Base-by-base conservation (phyloP, 1,284 basidiomycete genomes). In the Prillingera fragicola region DNA sequence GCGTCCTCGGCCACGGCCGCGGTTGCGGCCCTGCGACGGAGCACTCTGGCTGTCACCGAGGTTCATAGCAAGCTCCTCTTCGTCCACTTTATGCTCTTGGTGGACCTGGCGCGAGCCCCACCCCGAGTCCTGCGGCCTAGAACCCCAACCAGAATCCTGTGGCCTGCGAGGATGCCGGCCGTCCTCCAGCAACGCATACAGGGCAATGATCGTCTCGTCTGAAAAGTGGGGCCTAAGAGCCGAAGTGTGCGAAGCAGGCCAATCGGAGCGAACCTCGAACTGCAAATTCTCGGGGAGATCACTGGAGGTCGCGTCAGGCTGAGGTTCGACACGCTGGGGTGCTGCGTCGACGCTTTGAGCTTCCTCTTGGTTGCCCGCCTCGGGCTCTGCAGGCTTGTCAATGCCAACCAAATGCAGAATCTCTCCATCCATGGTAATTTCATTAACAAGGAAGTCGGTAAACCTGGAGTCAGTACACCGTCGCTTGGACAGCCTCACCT, bases 381-480 rank as follows among this genome's bases (percentile, higher is more conserved):
- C 70, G 17, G 17, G 17, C 8, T 26, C 25, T 4, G 14, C 25
- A 23, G 37, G 27, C 37, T 66, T 80, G 33, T 72, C 78, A 31
- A 95, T 77, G 36, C 82, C 80, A 60, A 84, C 84, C 28, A 95
- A 65, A 61, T 86, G 84, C 8, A 91, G 73, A 4, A 87, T 82
- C 48, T 85, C 79, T 31, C 83, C 78, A 52, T 86, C 81, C 44
- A 82, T 76, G 56, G 87, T 81, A 33, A 96, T 83, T 71, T 96
- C 91, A 62, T 80, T 85, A 21, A 96, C 91, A 53, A 95, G 63
- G 65, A 96, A 96, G 71, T 96, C 91, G 28, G 90, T 91, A 67
- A 95, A 95, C 59, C 91, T 94, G 41, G 8, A 22, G 37, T 14
- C n/a, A 28, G 14, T 10, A 12, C 21, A 14, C 17, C 3, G 8